Evolutionary conservation across 2,329 filamentous ascomycete genomes (phyloP), one percentile per base, ranked within the genome.

Genomic region (Hyphodiscus sp.): DNA sequence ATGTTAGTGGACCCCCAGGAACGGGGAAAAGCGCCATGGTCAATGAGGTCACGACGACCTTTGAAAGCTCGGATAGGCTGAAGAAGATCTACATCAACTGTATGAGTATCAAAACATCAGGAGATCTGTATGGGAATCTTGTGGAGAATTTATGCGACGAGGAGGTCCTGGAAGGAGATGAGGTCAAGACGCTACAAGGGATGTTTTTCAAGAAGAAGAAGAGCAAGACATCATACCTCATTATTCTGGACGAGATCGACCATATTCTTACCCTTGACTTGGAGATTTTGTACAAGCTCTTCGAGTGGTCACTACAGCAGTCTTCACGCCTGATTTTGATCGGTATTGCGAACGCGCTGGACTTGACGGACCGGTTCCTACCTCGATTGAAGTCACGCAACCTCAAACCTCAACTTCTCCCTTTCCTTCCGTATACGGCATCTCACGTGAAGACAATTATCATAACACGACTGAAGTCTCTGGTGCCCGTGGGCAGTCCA

Each of bases 11-110:
- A 0, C 94, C 94, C 3, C 94, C 94, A 1, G 94, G 94, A 11
- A 99, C 94, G 0, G 94, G 94, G 51, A 99, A 99, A 74, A 97
- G 91, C 69, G 94, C 94, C 29, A 86, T 97, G 76, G 83, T 97
- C 57, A 85, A 85, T 58, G 86, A 95, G 67, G 81, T 95, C 49
- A 87, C 87, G 47, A 74, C 81, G 47, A 76, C 82, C 44, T 71
- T 86, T 47, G 73, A 74, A 11, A 67, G 77, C 16, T 69, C 74
- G 1, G 64, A 70, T 13, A 70, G 70, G 3, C 74, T 94, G 50
- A 83, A 82, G 63, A 83, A 85, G 50, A 84, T 85, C 2, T 92
- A 91, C 66, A 80, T 99, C 76, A 99, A 99, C 69, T 99, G 94
- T 72, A 96, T 96, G 85, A 96, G 91, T 71, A 85, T 96, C 71